These are phyloP conservation scores for Viridothelium virens DNA, from an alignment of 495 filamentous ascomycete genomes.

Conservation along the genomic window DNA sequence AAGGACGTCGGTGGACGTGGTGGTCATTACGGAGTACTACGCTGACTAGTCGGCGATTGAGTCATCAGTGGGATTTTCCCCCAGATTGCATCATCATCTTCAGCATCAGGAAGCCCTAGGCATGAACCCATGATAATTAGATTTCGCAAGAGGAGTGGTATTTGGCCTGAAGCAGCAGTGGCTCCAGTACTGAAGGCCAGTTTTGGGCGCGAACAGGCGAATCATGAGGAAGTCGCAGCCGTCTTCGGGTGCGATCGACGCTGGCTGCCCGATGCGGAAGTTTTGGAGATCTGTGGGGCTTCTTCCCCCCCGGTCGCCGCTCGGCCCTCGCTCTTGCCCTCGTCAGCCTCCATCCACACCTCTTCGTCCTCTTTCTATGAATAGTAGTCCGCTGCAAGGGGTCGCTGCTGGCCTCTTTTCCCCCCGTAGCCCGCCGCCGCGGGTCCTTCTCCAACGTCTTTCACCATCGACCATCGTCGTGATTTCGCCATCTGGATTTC, in stretches of 20 bases:
- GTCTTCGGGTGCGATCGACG: conserved; percentile 7
- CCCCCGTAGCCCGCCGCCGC: neutral
- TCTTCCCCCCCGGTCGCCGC: too few species aligned
- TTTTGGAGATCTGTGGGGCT: neutral
- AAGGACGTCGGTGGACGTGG: too few species aligned
- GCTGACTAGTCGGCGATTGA: too few species aligned
- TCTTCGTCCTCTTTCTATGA: neutral
- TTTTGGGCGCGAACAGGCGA: neutral
- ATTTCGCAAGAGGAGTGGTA: neutral
- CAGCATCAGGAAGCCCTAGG: neutral
- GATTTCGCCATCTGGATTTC: neutral
- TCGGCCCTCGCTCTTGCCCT: too few species aligned
- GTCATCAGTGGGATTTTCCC: too few species aligned
- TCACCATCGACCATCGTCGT: neutral
- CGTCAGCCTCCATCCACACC: neutral
- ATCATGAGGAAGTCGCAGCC: neutral
- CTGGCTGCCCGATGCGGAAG: neutral
- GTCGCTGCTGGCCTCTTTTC: neutral
- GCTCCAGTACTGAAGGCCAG: neutral
- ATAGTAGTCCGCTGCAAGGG: conserved; percentile 7
- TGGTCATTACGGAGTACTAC: too few species aligned
- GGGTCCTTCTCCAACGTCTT: conserved; percentile 9
- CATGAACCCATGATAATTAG: neutral
- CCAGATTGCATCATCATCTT: too few species aligned
- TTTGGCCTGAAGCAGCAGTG: neutral